These are phyloP conservation scores for Pichia californica DNA, from an alignment of 805 yeast genomes.

Conservation along the genomic window DNA sequence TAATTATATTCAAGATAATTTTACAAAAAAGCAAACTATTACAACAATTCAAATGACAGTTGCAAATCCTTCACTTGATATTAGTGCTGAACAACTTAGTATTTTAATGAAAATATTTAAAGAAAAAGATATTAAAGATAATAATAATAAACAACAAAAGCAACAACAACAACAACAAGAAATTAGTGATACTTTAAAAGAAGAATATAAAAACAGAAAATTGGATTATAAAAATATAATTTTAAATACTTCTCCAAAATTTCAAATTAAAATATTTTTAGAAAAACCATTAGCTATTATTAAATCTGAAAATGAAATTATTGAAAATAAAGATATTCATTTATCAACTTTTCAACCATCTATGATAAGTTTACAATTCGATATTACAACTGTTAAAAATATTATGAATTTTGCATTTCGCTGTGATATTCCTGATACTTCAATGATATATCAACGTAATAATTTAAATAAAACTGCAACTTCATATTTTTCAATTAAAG, in stretches of 20 bases:
- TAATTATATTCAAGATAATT: constrained; percentile 20
- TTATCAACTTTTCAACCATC: constrained; percentile 20
- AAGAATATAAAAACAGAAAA: neutral
- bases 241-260: constrained; percentile 15
- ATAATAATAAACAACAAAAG: neutral
- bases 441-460: constrained; percentile 18
- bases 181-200: neutral
- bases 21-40: constrained; percentile 21
- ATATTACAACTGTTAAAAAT: constrained; percentile 5
- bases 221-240: neutral
- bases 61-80: constrained; percentile 40
- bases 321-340: constrained; percentile 11
- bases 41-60: constrained; percentile 33
- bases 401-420: constrained; percentile 11
- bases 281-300: constrained; percentile 25
- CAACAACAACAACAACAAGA: too few relatives aligned
- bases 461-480: constrained; percentile 3
- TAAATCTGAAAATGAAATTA: constrained; percentile 14
- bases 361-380: constrained; percentile 16
- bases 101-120: constrained; percentile 20
- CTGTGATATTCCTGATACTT: constrained; percentile 18
- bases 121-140: neutral
- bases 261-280: constrained; percentile 19
- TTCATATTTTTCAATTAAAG: constrained; percentile 8
- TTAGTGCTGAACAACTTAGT: constrained; percentile 35